Conservation (phyloP, 345 rosid genomes). For the Populus deltoides region DNA sequence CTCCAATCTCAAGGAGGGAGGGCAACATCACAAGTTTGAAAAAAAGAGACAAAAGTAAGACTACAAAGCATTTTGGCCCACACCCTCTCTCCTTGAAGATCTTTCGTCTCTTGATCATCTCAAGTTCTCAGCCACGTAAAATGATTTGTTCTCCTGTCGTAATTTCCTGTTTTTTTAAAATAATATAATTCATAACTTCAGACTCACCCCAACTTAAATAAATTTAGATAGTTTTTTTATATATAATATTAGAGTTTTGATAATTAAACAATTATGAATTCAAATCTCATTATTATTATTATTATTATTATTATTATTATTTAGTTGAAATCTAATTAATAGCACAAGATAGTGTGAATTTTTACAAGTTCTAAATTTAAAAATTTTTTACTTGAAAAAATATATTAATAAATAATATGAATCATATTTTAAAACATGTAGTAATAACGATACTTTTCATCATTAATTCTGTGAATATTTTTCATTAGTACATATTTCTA, state of each 20-base stretch:
- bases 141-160: not conserved
- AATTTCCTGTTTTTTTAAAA: too few species aligned
- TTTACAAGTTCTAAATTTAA: fast-evolving
- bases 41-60: not conserved
- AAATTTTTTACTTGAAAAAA: fast-evolving
- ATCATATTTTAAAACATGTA: fast-evolving
- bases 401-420: too few species aligned
- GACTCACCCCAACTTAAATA: too few species aligned
- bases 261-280: fast-evolving
- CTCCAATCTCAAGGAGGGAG: not conserved
- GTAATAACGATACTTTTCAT: too few species aligned
- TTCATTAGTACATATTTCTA: too few species aligned
- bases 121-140: not conserved
- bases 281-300: too few species aligned
- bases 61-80: not conserved
- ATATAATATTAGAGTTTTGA: fast-evolving
- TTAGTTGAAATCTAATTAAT: too few species aligned
- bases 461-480: too few species aligned
- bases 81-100: not conserved
- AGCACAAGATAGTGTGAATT: fast-evolving
- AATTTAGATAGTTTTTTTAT: too few species aligned
- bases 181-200: too few species aligned
- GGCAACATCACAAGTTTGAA: not conserved
- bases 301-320: too few species aligned
- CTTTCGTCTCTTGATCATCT: not conserved